Conservation (phyloP, 108 stramenopile species). For the Skeletonema potamos region DNA sequence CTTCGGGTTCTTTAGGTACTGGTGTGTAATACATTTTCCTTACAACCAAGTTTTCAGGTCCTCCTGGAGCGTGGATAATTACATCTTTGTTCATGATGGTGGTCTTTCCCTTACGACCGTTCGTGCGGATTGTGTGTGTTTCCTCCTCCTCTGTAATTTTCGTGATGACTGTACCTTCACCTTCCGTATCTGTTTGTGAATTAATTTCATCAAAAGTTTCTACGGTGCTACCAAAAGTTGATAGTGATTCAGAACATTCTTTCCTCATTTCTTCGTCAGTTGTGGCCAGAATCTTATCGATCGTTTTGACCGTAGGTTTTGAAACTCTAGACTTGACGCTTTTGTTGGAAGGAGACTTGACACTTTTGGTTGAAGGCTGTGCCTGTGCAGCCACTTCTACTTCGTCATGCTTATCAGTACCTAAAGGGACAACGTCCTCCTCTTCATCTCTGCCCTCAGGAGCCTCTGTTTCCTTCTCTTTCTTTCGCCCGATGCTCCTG, state of each 20-base stretch:
- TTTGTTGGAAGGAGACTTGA: background rate
- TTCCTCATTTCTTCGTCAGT: background rate
- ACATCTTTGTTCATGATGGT: conserved; percentile 22
- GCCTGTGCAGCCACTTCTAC: too few species aligned
- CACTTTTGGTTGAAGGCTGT: background rate
- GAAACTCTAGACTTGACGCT: background rate
- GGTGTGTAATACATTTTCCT: conserved; percentile 40
- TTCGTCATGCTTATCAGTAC: too few species aligned
- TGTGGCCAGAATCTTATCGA: background rate
- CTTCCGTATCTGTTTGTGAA: background rate
- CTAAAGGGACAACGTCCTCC: background rate
- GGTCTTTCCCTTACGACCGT: background rate
- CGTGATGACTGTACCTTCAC: background rate
- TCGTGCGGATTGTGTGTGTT: background rate
- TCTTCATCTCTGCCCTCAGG: background rate
- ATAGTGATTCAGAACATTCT: background rate
- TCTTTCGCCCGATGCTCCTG: background rate
- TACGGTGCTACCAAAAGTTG: background rate
- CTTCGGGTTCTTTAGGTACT: conserved; percentile 1
- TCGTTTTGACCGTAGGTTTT: background rate
- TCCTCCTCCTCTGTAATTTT: background rate
- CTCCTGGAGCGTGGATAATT: conserved; percentile 30
- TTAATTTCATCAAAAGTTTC: background rate
- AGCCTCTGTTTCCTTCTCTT: background rate
- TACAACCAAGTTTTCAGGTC: conserved; percentile 14